Base-by-base conservation (phyloP, 73 alveolate genomes). In the Paraurostyla sp. region DNA sequence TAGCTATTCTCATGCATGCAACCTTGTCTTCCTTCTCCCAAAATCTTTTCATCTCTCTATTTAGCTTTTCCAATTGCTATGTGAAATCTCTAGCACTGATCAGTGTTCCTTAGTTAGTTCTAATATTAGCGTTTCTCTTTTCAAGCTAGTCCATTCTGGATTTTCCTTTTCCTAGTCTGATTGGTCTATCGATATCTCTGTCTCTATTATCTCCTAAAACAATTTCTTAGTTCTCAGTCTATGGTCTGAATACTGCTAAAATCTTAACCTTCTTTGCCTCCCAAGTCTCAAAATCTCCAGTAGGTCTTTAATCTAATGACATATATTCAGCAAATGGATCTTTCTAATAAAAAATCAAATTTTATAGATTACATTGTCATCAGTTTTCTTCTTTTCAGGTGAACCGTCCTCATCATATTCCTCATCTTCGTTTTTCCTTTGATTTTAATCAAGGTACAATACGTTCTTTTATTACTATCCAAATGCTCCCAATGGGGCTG, bases 1-100 rank as follows among this genome's bases (percentile, higher is more conserved):
- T 97, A 15, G 98, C 97, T 48, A 95, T 96, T 95, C 96, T 91
- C 76, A 97, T 63, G 50, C 97, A 92, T 0, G 97, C 98, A 0
- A 95, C 98, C 78, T 95, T 92, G 51, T 93, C 96, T 56, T 87
- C 96, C 63, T 92, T 92, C 16, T 62, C 71, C 96, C 97, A 85
- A 54, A 91, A 91, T 54, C 88, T 89, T 48, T 71, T 42, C 93
- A 91, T 83, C 40, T 91, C 91, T n/a, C 60, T 71, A 63, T 91
- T 91, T 2, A 91, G 88, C 52, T 80, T 84, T 59, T 83, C 90
- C 36, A 91, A 54, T 54, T 91, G 91, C 50, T 60, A 22, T 9
- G 84, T 78, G 76, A 91, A 91, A 54, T 91, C 96, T 32, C 87
- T 78, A 11, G 96, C 96, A 30, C 93, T 83, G 60, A 91, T 91